A percentile compares a stretch with the other conserved stretches of the same genome.
These are phyloP conservation scores for Monilinia fructicola DNA, from an alignment of 2,329 filamentous ascomycete species.

Conservation along the genomic window DNA sequence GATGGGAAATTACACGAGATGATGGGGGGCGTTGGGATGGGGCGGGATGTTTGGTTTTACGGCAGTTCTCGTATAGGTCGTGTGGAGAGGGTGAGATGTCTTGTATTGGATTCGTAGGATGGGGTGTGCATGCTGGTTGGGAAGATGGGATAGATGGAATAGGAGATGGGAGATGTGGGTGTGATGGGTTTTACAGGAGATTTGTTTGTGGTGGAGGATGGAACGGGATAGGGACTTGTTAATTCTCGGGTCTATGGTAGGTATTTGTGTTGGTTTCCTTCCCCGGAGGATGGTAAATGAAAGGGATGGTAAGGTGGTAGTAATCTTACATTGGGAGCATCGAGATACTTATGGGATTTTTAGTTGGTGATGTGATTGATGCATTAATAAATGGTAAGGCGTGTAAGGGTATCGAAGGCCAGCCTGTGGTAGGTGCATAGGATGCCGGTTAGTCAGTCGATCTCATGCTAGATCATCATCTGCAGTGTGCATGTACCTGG, in stretches of 20 bases:
- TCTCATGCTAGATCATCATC: too few species aligned
- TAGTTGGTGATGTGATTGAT: not conserved
- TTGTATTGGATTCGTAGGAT: not conserved
- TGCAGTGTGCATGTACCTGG: too few species aligned
- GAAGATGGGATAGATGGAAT: too few species aligned
- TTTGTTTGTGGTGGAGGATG: too few species aligned
- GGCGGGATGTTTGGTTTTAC: not conserved
- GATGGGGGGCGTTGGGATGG: not conserved
- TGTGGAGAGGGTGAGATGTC: not conserved
- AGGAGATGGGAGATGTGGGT: too few species aligned
- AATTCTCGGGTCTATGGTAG: not conserved
- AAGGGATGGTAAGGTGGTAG: not conserved
- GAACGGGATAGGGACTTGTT: not conserved
- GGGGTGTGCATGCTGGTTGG: too few species aligned
- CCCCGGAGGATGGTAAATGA: not conserved
- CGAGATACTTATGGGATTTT: not conserved
- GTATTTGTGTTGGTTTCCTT: not conserved
- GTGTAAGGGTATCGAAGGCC: not conserved
- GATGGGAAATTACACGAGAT: conserved; percentile 11
- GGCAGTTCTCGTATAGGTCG: conserved; percentile 18
- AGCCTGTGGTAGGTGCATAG: too few species aligned
- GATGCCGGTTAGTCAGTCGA: too few species aligned
- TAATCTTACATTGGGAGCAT: not conserved
- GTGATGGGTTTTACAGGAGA: too few species aligned
- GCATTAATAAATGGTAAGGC: not conserved